Conservation (phyloP, 495 filamentous ascomycete species). For the Trichoderma asperelloides region DNA sequence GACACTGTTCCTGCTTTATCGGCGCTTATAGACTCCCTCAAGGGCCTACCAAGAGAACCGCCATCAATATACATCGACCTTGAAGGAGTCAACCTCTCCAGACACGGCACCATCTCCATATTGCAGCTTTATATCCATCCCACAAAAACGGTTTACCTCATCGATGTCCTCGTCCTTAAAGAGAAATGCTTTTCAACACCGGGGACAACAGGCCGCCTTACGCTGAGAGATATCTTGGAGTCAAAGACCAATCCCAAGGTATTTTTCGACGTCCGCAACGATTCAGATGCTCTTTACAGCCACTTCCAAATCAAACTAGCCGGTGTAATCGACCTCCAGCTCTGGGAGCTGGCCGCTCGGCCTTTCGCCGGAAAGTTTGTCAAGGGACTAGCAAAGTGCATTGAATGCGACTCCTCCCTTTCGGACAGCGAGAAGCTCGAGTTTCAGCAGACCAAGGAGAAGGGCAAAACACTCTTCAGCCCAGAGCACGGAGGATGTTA, state of each 20-base stretch:
- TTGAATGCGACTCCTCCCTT: constrained; percentile 19
- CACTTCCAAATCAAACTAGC: constrained; percentile 31
- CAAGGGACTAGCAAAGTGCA: constrained; percentile 35
- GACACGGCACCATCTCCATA: constrained; percentile 43
- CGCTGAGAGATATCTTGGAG: constrained; percentile 44
- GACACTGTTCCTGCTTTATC: not conserved
- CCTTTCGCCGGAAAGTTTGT: constrained; percentile 20
- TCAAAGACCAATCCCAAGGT: constrained; percentile 34
- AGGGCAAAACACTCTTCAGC: constrained; percentile 28
- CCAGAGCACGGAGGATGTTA: constrained; percentile 37
- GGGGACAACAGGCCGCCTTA: constrained; percentile 16
- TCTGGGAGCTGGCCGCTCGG: constrained; percentile 44
- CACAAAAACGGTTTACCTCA: constrained; percentile 28
- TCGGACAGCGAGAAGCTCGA: not conserved
- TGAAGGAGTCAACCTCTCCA: constrained; percentile 42
- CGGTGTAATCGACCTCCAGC: constrained; percentile 45
- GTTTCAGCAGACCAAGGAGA: constrained; percentile 35
- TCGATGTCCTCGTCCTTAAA: constrained; percentile 43
- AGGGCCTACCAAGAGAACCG: not conserved
- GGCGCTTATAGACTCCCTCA: not conserved
- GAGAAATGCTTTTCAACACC: constrained; percentile 34
- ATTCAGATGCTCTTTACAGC: constrained; percentile 45
- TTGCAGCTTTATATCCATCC: constrained; percentile 32
- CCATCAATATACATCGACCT: constrained; percentile 47
- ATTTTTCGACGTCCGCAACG: constrained; percentile 50